A percentile compares a stretch with the other conserved stretches of the same genome.
phyloP scores from a whole-genome alignment of 345 rosid genomes.

The Cardamine resedifolia region DNA sequence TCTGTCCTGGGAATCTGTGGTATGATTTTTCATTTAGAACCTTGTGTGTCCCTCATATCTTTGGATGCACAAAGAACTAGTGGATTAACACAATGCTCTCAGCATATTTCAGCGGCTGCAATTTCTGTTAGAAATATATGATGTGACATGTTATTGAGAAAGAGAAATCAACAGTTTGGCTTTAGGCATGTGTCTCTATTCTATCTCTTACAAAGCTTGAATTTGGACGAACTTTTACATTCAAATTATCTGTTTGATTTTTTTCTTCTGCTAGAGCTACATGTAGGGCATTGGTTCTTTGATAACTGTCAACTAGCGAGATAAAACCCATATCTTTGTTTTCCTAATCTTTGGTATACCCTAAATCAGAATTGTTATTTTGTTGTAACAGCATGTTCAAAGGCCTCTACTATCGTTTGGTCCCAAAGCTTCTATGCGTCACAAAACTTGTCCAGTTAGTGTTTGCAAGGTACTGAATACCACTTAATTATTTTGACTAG shows the following conservation, averaged over 20 bases:
- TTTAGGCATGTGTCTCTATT: not conserved
- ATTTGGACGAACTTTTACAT: not conserved
- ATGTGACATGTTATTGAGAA: not conserved
- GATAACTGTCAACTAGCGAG: not conserved
- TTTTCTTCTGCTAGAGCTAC: not conserved
- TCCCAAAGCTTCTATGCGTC: conserved; percentile 82
- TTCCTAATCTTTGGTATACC: not conserved
- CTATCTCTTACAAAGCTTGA: not conserved
- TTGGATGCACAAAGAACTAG: conserved; percentile 2
- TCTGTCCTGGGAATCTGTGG: not conserved
- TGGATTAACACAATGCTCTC: not conserved
- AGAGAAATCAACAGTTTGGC: not conserved
- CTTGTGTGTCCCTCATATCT: not conserved
- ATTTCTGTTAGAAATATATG: not conserved
- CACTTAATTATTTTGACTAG: conserved; percentile 14
- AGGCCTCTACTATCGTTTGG: conserved; percentile 93
- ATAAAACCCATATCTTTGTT: not conserved
- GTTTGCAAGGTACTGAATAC: conserved; percentile 80
- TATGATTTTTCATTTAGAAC: conserved; percentile 17
- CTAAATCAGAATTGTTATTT: conserved; percentile 14
- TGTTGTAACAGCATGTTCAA: conserved; percentile 78
- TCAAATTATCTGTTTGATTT: not conserved
- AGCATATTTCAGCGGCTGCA: not conserved
- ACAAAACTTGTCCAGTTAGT: conserved; percentile 75
- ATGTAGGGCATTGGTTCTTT: conserved; percentile 11